phyloP scores from a whole-genome alignment of 2,329 filamentous ascomycete species.

The Fusarium sp. region DNA sequence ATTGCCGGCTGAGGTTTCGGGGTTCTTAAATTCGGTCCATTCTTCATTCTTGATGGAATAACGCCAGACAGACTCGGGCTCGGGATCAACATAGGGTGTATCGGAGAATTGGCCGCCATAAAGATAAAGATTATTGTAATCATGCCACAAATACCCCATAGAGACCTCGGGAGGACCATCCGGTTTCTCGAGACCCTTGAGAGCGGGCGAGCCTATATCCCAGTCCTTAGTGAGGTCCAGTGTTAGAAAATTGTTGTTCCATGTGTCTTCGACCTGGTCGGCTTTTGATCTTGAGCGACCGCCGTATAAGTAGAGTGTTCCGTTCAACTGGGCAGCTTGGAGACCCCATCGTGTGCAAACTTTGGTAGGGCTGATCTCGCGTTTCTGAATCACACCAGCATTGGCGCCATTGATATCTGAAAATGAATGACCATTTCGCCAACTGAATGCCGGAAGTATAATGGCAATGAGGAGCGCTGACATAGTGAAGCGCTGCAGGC shows the following conservation, averaged over 20 bases:
- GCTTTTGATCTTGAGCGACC: slow-evolving; percentile 69
- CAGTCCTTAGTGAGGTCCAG: slow-evolving; percentile 80
- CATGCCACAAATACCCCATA: slow-evolving; percentile 81
- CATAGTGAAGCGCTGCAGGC: slow-evolving; percentile 58
- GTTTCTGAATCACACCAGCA: slow-evolving; percentile 55
- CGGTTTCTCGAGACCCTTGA: slow-evolving; percentile 71
- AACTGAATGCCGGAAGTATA: slow-evolving; percentile 59
- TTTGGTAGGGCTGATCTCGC: slow-evolving; percentile 49
- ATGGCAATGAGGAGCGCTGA: slow-evolving; percentile 62
- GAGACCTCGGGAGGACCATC: slow-evolving; percentile 77
- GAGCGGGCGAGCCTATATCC: slow-evolving; percentile 70
- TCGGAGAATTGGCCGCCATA: slow-evolving; percentile 82
- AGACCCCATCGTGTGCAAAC: slow-evolving; percentile 74
- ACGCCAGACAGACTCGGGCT: slow-evolving; percentile 73
- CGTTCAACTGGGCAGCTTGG: slow-evolving; percentile 77
- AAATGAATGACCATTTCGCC: slow-evolving; percentile 51
- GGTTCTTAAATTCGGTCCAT: slow-evolving; percentile 72
- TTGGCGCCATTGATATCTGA: slow-evolving; percentile 57
- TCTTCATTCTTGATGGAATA: slow-evolving; percentile 69
- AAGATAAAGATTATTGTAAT: slow-evolving; percentile 74
- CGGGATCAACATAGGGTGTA: slow-evolving; percentile 65
- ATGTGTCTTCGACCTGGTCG: slow-evolving; percentile 71
- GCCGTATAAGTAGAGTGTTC: slow-evolving; percentile 80
- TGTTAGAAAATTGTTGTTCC: slow-evolving; percentile 80
- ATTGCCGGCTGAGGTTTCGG: slow-evolving; percentile 70